Percentiles rank a stretch among this genome's conserved stretches.
Evolutionary conservation across 2,329 filamentous ascomycete species (phyloP).

Genomic region (Aspergillus quadricinctus): DNA sequence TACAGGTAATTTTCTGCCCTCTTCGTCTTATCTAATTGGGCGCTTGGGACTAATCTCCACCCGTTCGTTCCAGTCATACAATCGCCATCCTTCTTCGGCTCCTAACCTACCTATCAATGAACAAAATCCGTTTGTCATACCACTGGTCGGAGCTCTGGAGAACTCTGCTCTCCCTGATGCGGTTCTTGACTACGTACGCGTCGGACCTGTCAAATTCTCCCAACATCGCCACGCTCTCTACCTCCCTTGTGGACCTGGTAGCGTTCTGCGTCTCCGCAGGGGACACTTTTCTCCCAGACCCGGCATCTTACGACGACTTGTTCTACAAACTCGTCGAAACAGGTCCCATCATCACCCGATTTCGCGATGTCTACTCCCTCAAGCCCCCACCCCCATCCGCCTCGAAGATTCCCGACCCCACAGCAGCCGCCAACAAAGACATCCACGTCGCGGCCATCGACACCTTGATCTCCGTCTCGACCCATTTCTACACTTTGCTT

Average conservation of each 20-base stretch:
- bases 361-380: slow-evolving; percentile 69
- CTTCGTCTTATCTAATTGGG: not conserved
- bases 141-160: slow-evolving; percentile 97
- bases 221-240: slow-evolving; percentile 69
- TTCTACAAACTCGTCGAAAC: slow-evolving; percentile 98
- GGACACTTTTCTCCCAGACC: slow-evolving; percentile 84
- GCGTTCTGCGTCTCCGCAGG: slow-evolving; percentile 80
- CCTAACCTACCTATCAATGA: slow-evolving; percentile 77
- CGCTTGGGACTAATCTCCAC: not conserved
- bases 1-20: slow-evolving; percentile 55
- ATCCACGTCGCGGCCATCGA: slow-evolving; percentile 66
- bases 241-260: slow-evolving; percentile 74
- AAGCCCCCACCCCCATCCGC: slow-evolving; percentile 19
- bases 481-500: slow-evolving; percentile 83
- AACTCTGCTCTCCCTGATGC: slow-evolving; percentile 77
- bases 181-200: slow-evolving; percentile 85
- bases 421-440: slow-evolving; percentile 13
- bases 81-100: slow-evolving; percentile 78
- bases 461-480: slow-evolving; percentile 70
- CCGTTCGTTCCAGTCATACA: slow-evolving; percentile 47
- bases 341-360: slow-evolving; percentile 75
- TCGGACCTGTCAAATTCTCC: slow-evolving; percentile 66
- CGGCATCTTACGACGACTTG: slow-evolving; percentile 86
- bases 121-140: slow-evolving; percentile 74
- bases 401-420: slow-evolving; percentile 16